Percentiles rank a stretch among this genome's conserved stretches.
Conservation (phyloP, 257 asterid species). For the Gentiana macrophylla region DNA sequence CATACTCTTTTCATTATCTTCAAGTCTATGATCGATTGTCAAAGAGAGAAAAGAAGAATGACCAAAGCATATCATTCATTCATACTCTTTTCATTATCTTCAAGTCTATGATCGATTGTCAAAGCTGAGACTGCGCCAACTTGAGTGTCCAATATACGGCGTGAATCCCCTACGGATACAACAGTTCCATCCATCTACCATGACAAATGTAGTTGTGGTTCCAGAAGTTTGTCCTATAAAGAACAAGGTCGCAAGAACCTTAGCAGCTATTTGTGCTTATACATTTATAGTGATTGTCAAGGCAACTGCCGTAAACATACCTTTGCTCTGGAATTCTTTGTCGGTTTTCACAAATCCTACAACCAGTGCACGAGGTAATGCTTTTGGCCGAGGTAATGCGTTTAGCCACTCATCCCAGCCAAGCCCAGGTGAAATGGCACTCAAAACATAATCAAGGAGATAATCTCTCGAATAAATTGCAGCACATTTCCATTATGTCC, state of each 20-base stretch:
- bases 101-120: slow-evolving; percentile 86
- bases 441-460: slow-evolving; percentile 41
- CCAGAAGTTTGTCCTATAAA: slow-evolving; percentile 75
- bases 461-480: slow-evolving; percentile 65
- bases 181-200: slow-evolving; percentile 88
- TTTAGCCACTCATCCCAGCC: slow-evolving; percentile 79
- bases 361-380: slow-evolving; percentile 79
- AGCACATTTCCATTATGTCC: slow-evolving; percentile 80
- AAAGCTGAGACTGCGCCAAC: slow-evolving; percentile 51
- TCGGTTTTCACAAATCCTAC: slow-evolving; percentile 86
- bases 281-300: slow-evolving; percentile 1
- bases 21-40: slow-evolving; percentile 86
- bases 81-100: slow-evolving; percentile 49
- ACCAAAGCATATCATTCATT: background rate
- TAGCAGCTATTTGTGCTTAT: background rate
- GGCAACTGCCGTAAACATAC: slow-evolving; percentile 19
- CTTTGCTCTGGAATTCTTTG: slow-evolving; percentile 74
- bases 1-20: slow-evolving; percentile 81
- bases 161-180: slow-evolving; percentile 89
- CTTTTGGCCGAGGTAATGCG: slow-evolving; percentile 75
- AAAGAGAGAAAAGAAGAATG: slow-evolving; percentile 13
- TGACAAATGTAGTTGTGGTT: slow-evolving; percentile 76
- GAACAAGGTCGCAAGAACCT: background rate
- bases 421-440: slow-evolving; percentile 59
- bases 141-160: slow-evolving; percentile 71